phyloP scores from a whole-genome alignment of 2,329 filamentous ascomycete genomes.

The Amauroascus verrucosus region DNA sequence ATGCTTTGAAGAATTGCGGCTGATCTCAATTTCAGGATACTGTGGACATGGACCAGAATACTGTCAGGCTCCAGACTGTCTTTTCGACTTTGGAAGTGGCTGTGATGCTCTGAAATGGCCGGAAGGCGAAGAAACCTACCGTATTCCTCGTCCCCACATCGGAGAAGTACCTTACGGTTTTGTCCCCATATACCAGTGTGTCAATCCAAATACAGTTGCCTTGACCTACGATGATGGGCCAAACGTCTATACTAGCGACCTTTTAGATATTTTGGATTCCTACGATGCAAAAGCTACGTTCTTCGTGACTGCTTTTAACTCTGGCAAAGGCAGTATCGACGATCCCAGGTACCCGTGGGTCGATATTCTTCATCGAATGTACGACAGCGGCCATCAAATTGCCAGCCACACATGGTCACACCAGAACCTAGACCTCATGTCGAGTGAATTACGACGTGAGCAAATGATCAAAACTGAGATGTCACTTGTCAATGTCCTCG shows the following conservation, averaged over 20 bases:
- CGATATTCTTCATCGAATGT: conserved; percentile 34
- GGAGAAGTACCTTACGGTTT: conserved; percentile 31
- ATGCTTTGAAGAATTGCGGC: not conserved
- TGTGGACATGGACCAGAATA: conserved; percentile 30
- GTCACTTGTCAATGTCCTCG: conserved; percentile 40
- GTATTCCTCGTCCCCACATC: conserved; percentile 28
- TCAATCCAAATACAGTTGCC: conserved; percentile 49
- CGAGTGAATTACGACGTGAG: conserved; percentile 27
- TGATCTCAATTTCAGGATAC: conserved; percentile 24
- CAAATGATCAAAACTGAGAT: conserved; percentile 42
- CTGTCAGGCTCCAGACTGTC: conserved; percentile 34
- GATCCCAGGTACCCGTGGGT: conserved; percentile 32
- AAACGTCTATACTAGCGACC: conserved; percentile 49
- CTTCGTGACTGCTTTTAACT: conserved; percentile 48
- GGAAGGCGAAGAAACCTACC: conserved; percentile 27
- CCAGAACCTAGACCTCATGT: conserved; percentile 36
- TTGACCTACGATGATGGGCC: conserved; percentile 60
- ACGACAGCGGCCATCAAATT: conserved; percentile 40
- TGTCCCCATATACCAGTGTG: conserved; percentile 30
- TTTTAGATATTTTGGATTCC: conserved; percentile 50
- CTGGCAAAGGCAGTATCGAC: conserved; percentile 38
- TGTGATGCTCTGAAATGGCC: conserved; percentile 32
- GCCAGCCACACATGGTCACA: conserved; percentile 46
- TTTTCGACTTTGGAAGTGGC: conserved; percentile 29
- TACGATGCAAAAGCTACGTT: conserved; percentile 58